These are phyloP conservation scores for Selaginella moellendorffii DNA, from an alignment of 75 land plant genomes.

Conservation along the genomic window DNA sequence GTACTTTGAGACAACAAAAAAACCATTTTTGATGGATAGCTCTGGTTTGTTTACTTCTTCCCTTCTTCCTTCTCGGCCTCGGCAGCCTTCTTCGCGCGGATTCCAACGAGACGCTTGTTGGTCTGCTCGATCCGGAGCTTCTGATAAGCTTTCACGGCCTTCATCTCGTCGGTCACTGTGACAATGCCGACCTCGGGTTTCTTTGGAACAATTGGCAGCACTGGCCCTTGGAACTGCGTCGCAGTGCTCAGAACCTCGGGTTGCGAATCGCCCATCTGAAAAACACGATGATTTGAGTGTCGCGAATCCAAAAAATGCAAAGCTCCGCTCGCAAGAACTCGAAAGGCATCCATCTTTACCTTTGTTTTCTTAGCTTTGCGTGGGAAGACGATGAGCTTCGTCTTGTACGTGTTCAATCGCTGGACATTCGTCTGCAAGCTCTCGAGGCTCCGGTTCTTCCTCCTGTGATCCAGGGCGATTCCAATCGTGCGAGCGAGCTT, in stretches of 20 bases:
- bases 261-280: conserved; percentile 44
- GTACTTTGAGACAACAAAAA: too few species aligned
- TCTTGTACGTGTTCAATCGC: conserved; percentile 61
- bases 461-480: conserved; percentile 56
- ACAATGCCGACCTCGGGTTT: conserved; percentile 47
- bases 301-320: background rate
- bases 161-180: conserved; percentile 53
- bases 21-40: too few species aligned
- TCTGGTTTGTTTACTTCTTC: conserved; percentile 57
- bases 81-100: conserved; percentile 44
- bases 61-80: conserved; percentile 64
- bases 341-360: conserved; percentile 18
- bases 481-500: conserved; percentile 64
- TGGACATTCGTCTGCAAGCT: conserved; percentile 60
- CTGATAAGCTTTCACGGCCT: conserved; percentile 37
- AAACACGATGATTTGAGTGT: background rate
- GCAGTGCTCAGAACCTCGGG: conserved; percentile 51
- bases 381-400: conserved; percentile 69
- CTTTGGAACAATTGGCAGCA: conserved; percentile 42
- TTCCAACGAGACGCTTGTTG: conserved; percentile 38
- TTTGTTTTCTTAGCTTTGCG: conserved; percentile 41
- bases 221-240: conserved; percentile 45
- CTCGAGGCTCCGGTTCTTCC: conserved; percentile 55
- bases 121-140: conserved; percentile 50
- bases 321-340: background rate